Conservation (phyloP, 2,329 filamentous ascomycete species). For the Colletotrichum tropicale region DNA sequence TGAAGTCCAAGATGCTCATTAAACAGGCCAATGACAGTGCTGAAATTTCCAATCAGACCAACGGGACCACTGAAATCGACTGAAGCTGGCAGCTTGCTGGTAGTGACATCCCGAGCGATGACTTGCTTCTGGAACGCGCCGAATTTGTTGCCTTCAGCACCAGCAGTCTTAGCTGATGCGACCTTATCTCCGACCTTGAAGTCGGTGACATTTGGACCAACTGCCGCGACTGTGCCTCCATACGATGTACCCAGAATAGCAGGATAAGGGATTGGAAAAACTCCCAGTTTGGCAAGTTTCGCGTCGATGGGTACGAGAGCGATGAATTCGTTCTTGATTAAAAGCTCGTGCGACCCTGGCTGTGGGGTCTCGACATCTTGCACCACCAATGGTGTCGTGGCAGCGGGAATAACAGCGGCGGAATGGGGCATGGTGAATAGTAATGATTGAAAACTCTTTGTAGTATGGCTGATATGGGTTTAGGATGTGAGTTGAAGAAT, state of each 20-base stretch:
- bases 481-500: background rate
- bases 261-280: constrained; percentile 22
- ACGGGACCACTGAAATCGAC: constrained; percentile 27
- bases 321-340: constrained; percentile 29
- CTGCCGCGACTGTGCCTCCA: constrained; percentile 26
- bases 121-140: constrained; percentile 4
- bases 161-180: background rate
- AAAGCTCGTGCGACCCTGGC: constrained; percentile 24
- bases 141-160: constrained; percentile 1
- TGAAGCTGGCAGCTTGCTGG: constrained; percentile 28
- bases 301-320: constrained; percentile 33
- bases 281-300: constrained; percentile 27
- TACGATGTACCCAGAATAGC: constrained; percentile 21
- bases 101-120: constrained; percentile 24
- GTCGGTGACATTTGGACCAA: constrained; percentile 23
- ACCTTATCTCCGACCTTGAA: constrained; percentile 30
- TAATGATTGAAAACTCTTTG: background rate
- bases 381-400: constrained; percentile 3
- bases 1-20: constrained; percentile 24
- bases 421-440: background rate
- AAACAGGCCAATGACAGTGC: constrained; percentile 27
- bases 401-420: constrained; percentile 9
- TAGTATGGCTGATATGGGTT: background rate
- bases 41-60: constrained; percentile 27
- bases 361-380: constrained; percentile 8